phyloP scores from a whole-genome alignment of 1,139 yeast species.

The Pneumocystis wakefieldiae region DNA sequence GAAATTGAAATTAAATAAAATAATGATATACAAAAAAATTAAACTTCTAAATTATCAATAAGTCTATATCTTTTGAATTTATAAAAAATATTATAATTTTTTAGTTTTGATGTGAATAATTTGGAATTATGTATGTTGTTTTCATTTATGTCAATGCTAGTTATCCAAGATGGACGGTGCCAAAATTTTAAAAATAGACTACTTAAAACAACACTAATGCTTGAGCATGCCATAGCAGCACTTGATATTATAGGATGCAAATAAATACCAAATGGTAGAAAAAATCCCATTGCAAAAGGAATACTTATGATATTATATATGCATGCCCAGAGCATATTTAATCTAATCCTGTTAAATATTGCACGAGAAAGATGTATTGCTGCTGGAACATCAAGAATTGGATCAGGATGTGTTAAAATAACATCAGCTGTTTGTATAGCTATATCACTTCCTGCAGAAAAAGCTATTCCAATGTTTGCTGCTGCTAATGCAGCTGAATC shows the following conservation, averaged over 20 bases:
- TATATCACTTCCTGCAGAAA: constrained; percentile 84
- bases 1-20: background rate
- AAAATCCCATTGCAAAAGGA: constrained; percentile 89
- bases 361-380: constrained; percentile 57
- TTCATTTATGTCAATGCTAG: background rate
- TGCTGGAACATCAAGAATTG: constrained; percentile 50
- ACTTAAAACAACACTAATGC: constrained; percentile 73
- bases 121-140: background rate
- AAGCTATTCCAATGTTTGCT: constrained; percentile 80
- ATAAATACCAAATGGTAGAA: constrained; percentile 63
- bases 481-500: constrained; percentile 91
- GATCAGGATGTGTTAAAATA: constrained; percentile 40
- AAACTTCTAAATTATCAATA: background rate
- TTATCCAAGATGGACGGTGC: constrained; percentile 21
- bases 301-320: constrained; percentile 76
- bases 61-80: background rate
- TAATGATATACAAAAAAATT: background rate
- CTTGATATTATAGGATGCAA: constrained; percentile 84
- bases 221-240: constrained; percentile 83
- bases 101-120: background rate
- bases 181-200: constrained; percentile 45
- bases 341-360: constrained; percentile 61
- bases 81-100: background rate
- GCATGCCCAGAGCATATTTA: constrained; percentile 75
- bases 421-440: constrained; percentile 94